Base-by-base conservation (phyloP, 306 rosid genomes). In the Casuarina cunninghamiana region DNA sequence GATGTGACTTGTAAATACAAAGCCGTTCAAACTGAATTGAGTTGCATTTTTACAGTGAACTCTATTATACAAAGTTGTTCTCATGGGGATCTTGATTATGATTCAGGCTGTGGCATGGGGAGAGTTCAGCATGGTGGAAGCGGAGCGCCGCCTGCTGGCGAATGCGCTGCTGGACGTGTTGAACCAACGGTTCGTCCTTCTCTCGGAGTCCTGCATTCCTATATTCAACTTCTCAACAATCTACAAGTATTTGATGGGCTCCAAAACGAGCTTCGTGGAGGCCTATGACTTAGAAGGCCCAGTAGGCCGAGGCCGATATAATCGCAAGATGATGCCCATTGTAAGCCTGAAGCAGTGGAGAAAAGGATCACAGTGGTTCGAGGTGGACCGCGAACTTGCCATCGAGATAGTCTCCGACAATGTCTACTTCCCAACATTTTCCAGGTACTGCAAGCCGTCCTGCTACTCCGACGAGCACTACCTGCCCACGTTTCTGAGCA, bases 331-430 rank as follows among this genome's bases (percentile, higher is more conserved):
- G 99, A 72, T 21, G 32, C 97, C 97, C 0, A 54, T 6, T 0
- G 75, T 95, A 15, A 78, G 2, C 2, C 79, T 91, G 3, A 5
- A 43, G 0, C 96, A 93, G 21, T 95, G 99, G 99, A 78, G 97
- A 5, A 95, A 95, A 72, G 97, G 99, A 3, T 93, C 97, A 2
- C 97, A 93, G n/a, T 95, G 98, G 98, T 95, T 95, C 72, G 90
- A 84, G 77, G 77, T 93, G 38, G 91, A 92, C 82, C 88, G 98
- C 0, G 39, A 10, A 8, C 73, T 91, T 0, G 97, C 97, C 39
- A 3, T 78, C 2, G 84, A 80, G 51, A 60, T 93, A 3, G 81
- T 93, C 38, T 87, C 97, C 0, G 97, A 93, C 75, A 43, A 1
- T 0, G 60, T 3, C 12, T 92, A 86, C 38, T 92, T 84, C 69